These are phyloP conservation scores for Ammopiptanthus mongolicus DNA, from an alignment of 306 rosid genomes.

Conservation along the genomic window DNA sequence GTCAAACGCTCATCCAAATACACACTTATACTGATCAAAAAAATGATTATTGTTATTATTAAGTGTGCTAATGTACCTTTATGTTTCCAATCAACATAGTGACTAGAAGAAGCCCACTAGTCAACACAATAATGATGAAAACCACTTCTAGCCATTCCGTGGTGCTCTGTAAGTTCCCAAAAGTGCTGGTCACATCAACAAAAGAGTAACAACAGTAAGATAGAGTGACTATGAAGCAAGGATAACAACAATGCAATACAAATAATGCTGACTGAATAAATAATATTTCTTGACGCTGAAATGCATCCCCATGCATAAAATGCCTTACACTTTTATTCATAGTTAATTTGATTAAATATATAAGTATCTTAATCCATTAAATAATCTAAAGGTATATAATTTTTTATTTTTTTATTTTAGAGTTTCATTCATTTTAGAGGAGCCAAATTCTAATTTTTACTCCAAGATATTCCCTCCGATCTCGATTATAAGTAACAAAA, in stretches of 20 bases:
- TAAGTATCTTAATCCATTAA: too few species aligned
- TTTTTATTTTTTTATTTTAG: too few species aligned
- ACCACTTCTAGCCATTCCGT: constrained; percentile 85
- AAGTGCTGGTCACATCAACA: constrained; percentile 53
- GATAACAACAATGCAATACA: background rate
- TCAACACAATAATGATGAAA: constrained; percentile 80
- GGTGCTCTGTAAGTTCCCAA: constrained; percentile 88
- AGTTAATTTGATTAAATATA: too few species aligned
- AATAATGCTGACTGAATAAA: background rate
- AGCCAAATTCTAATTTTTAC: too few species aligned
- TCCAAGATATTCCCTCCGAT: too few species aligned
- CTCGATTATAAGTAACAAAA: too few species aligned
- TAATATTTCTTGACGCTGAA: background rate
- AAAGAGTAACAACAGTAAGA: too few species aligned
- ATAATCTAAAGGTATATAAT: too few species aligned
- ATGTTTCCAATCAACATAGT: constrained; percentile 97
- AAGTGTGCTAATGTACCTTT: constrained; percentile 45
- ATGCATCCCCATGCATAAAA: background rate
- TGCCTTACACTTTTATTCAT: background rate
- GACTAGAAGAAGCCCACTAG: constrained; percentile 84
- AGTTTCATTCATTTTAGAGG: too few species aligned
- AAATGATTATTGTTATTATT: too few species aligned
- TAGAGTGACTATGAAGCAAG: constrained; percentile 14
- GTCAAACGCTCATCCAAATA: too few species aligned
- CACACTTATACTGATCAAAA: too few species aligned